Percentiles rank a stretch among this genome's conserved stretches.
phyloP scores from a whole-genome alignment of 371 early-diverging fungal species.

The Gilbertella persicaria region DNA sequence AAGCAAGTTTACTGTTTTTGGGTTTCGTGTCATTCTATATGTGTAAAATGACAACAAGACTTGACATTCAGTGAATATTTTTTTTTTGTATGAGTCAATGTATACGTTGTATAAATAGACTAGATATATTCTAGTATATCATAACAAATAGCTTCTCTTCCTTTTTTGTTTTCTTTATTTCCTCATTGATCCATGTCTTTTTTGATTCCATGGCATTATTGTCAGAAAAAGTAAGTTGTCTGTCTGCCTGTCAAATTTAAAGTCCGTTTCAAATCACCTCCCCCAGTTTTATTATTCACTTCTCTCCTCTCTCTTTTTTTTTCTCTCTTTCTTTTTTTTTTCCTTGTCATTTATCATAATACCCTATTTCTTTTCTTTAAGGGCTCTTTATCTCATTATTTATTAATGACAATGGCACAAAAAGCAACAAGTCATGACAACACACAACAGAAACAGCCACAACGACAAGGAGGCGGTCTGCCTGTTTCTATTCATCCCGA shows the following conservation, averaged over 20 bases:
- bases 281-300: neutral
- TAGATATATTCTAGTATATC: too few relatives aligned
- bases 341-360: neutral
- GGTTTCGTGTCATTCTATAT: too few relatives aligned
- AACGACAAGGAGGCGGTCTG: slow-evolving; percentile 13
- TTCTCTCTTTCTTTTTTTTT: neutral
- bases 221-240: neutral
- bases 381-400: neutral
- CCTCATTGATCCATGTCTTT: neutral
- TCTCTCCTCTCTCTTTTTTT: neutral
- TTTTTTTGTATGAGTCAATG: too few relatives aligned
- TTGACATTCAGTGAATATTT: too few relatives aligned
- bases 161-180: too few relatives aligned
- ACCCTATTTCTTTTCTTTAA: neutral
- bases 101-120: too few relatives aligned
- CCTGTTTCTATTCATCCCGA: slow-evolving; percentile 67
- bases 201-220: neutral
- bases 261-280: slow-evolving; percentile 2
- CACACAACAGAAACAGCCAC: slow-evolving; percentile 3
- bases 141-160: too few relatives aligned
- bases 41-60: too few relatives aligned
- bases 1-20: too few relatives aligned
- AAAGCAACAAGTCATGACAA: slow-evolving; percentile 14
- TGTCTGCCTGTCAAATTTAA: neutral
- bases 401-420: slow-evolving; percentile 11